Base-by-base conservation (phyloP, 2,329 filamentous ascomycete genomes). In the Aspergillus sp. region DNA sequence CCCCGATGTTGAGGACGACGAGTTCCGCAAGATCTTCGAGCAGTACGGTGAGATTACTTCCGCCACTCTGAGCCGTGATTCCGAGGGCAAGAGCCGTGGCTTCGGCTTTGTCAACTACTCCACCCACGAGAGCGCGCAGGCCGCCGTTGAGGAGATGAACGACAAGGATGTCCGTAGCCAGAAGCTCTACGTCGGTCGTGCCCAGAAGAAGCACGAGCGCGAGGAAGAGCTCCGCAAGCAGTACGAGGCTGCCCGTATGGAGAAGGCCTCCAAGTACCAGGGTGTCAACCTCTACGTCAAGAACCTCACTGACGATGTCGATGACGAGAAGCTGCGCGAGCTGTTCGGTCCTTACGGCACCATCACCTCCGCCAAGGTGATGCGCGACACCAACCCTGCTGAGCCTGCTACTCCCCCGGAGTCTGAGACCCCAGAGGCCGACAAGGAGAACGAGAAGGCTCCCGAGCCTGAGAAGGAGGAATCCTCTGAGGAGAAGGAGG, bases 221-320 rank as follows among this genome's bases (percentile, higher is more conserved):
- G 95, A 99, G 83, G 95, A 99, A 82, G 95, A 99, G 81, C 88
- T 99, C 61, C 93, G 95, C 82, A 96, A 91, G 84, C 96, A 96
- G 73, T 98, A 99, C 79, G 95, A 99, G 80, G 93, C 93, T 72
- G 92, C 92, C 70, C 93, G 95, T 71, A 84, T 96, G 70, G 95
- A 99, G 86, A 99, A 99, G 85, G 93, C 92, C 77, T 96, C 87
- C 82, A 99, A 99, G 84, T 99, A 99, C 81, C 92, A 96, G 82
- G 95, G 95, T 68, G 95, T 99, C 77, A 99, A 99, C 83, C 86
- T 99, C 50, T 99, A 99, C 83, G 95, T 99, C 82, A 99, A 99
- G 88, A 99, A 99, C 80, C 83, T 99, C 61, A 89, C 92, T 65
- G 95, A 99, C 68, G 95, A 98, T 61, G 87, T 99, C 66, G 95